Conservation (phyloP, 176 grass and related monocot species). For the Poa pratensis region DNA sequence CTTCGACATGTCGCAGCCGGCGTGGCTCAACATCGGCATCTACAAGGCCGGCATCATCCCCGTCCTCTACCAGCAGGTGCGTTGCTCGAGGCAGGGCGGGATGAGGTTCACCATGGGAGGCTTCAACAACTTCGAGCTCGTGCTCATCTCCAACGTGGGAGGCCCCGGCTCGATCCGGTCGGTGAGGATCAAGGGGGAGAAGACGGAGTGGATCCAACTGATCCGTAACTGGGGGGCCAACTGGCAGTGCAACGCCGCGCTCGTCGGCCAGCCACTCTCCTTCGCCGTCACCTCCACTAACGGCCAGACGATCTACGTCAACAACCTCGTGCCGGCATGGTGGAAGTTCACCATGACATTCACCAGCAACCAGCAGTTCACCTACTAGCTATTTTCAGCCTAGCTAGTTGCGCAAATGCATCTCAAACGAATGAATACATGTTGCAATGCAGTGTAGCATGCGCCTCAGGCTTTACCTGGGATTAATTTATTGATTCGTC, state of each 20-base stretch:
- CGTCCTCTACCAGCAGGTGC: constrained; percentile 46
- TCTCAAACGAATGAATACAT: no score
- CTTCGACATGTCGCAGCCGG: constrained; percentile 90
- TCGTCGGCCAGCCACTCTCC: constrained; percentile 53
- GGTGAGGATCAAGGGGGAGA: constrained; percentile 57
- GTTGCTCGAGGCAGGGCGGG: no score
- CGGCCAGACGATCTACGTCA: constrained; percentile 43
- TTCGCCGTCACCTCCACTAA: constrained; percentile 53
- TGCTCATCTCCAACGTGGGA: constrained; percentile 58
- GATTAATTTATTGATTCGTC: not conserved
- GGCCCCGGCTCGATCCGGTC: constrained; percentile 50
- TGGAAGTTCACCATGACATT: constrained; percentile 59
- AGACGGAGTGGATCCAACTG: constrained; percentile 47
- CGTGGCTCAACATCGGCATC: constrained; percentile 83
- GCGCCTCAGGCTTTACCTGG: not conserved
- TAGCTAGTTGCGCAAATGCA: no score
- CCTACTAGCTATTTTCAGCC: constrained; percentile 19
- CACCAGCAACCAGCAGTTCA: constrained; percentile 48
- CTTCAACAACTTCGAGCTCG: constrained; percentile 50
- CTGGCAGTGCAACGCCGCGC: constrained; percentile 53
- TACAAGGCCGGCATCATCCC: constrained; percentile 91
- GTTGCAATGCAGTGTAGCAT: not conserved
- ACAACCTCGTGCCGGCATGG: constrained; percentile 38
- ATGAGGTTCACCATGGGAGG: constrained; percentile 76
- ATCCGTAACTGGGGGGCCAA: constrained; percentile 62